phyloP scores from a whole-genome alignment of 805 yeast species.

The Ogataea trehaloabstinens region DNA sequence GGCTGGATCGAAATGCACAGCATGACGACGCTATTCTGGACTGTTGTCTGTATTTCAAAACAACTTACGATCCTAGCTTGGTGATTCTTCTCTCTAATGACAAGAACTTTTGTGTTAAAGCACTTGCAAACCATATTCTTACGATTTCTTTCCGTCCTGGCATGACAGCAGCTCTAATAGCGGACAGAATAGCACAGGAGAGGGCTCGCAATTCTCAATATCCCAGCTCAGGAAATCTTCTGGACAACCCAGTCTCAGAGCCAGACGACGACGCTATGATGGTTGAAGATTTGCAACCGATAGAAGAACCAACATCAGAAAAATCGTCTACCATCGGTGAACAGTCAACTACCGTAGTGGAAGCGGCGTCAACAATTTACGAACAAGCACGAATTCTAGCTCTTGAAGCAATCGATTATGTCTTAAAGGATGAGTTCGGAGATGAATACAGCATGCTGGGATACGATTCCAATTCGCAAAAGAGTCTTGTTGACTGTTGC shows the following conservation, averaged over 20 bases:
- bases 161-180: constrained; percentile 46
- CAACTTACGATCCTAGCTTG: constrained; percentile 31
- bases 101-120: constrained; percentile 76
- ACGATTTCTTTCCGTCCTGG: constrained; percentile 55
- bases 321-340: background rate
- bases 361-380: constrained; percentile 30
- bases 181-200: constrained; percentile 39
- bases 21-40: constrained; percentile 87
- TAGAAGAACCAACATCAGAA: background rate
- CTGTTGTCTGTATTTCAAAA: constrained; percentile 68
- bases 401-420: constrained; percentile 46
- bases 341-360: constrained; percentile 7
- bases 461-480: constrained; percentile 38
- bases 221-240: constrained; percentile 4
- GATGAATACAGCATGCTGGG: constrained; percentile 53
- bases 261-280: constrained; percentile 14
- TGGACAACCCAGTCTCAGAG: constrained; percentile 6
- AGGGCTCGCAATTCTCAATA: constrained; percentile 4
- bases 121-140: constrained; percentile 60
- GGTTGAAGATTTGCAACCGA: constrained; percentile 8
- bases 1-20: constrained; percentile 39
- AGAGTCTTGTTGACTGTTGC: constrained; percentile 42
- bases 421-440: constrained; percentile 55
- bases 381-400: constrained; percentile 41
- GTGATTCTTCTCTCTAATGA: constrained; percentile 78